Base-by-base conservation (phyloP, 495 filamentous ascomycete species). In the Penicillium paxilli region DNA sequence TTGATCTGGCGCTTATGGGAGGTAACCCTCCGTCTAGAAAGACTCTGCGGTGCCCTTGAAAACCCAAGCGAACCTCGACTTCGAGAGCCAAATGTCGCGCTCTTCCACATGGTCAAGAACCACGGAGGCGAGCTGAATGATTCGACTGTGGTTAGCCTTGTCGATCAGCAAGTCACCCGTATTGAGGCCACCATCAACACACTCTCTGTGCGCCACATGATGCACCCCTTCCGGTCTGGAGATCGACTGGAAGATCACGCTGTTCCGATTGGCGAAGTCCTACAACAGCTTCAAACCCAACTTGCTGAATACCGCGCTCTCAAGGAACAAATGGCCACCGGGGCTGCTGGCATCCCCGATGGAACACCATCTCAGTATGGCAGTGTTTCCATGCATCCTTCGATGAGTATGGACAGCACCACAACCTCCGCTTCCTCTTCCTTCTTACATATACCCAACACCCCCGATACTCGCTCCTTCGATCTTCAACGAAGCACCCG, bases 121-220 rank as follows among this genome's bases (percentile, higher is more conserved):
- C 78, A 86, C 53, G 90, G 88, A 19, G 92, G 91, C 0, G 91
- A 96, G 66, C 79, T 96, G 30, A 89, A 92, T 14, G 94, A 98
- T 73, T 78, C 83, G 19, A 90, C 93, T 63, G 70, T 96, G 61
- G 64, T 93, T 35, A 89, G 89, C 62, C 87, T 98, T 66, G 80
- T 98, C 59, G 93, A 96, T 64, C 92, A 97, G 65, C 90, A 96
- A 74, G 87, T 98, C 51, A 90, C 89, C 52, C 83, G 94, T 52
- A 96, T 99, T 64, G 94, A 99, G 84, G 79, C 83, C 38, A 85
- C 85, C 56, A 74, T 89, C 47, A 83, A 85, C 30, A 85, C 86
- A 0, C 77, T 92, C 28, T 68, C 78, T 7, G 59, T 89, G 32
- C 84, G 89, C 37, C 82, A 90, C 63, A 78, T 90, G 63, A 80